Conservation (phyloP, 495 filamentous ascomycete genomes). For the Penicillium canariense region DNA sequence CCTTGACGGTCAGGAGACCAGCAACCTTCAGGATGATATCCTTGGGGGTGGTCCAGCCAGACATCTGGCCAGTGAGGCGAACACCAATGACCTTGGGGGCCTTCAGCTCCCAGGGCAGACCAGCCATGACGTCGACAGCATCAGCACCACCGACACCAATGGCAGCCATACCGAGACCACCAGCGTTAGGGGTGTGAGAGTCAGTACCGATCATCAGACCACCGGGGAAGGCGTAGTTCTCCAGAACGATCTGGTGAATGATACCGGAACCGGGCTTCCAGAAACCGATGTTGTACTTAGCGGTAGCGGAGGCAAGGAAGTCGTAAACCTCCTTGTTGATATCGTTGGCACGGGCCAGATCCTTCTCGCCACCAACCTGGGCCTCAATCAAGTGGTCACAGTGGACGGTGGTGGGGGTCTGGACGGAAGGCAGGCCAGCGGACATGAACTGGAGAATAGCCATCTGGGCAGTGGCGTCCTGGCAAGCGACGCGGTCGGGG, state of each 20-base stretch:
- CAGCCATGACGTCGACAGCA: constrained; percentile 98
- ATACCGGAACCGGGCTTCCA: constrained; percentile 98
- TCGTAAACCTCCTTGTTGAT: constrained; percentile 99
- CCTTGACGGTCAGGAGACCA: constrained; percentile 95
- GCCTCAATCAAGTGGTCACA: constrained; percentile 99
- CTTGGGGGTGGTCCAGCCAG: constrained; percentile 94
- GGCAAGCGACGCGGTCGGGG: constrained; percentile 97
- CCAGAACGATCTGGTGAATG: constrained; percentile 97
- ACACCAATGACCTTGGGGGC: constrained; percentile 97
- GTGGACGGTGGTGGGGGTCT: constrained; percentile 95
- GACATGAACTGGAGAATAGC: constrained; percentile 99
- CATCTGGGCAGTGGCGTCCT: constrained; percentile 99
- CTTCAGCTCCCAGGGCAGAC: constrained; percentile 97
- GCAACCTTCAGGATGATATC: constrained; percentile 99
- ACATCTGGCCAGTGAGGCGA: constrained; percentile 83
- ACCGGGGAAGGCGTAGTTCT: constrained; percentile 99
- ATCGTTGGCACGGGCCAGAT: constrained; percentile 83
- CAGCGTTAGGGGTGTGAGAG: constrained; percentile 97
- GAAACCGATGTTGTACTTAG: constrained; percentile 99
- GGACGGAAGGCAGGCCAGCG: constrained; percentile 90
- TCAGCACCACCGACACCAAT: constrained; percentile 99
- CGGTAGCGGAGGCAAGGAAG: constrained; percentile 90
- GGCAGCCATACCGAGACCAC: constrained; percentile 92
- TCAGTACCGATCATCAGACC: constrained; percentile 98
- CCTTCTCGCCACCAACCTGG: constrained; percentile 89